These are phyloP conservation scores for Scheffersomyces ergatensis DNA, from an alignment of 805 yeast genomes.

Conservation along the genomic window DNA sequence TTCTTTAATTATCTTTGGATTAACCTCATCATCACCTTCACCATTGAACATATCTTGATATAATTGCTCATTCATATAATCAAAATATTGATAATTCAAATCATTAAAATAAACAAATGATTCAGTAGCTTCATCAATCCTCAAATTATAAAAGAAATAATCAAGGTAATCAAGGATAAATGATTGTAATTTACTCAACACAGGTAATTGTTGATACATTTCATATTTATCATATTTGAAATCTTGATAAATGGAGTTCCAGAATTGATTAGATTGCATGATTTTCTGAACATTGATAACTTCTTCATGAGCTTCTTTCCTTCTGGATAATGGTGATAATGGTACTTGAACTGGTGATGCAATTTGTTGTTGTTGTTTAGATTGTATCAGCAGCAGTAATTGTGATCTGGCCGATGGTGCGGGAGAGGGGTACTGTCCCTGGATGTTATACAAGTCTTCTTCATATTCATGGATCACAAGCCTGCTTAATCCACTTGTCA, in stretches of 20 bases:
- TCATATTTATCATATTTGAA: constrained; percentile 18
- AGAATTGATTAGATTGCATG: constrained; percentile 18
- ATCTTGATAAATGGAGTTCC: constrained; percentile 32
- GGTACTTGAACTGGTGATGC: background rate
- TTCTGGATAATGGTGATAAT: background rate
- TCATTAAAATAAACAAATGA: constrained; percentile 20
- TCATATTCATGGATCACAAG: background rate
- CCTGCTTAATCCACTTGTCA: background rate
- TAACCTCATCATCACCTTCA: too few species aligned
- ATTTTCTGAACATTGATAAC: constrained; percentile 5
- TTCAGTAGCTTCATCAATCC: constrained; percentile 5
- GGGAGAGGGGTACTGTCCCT: background rate
- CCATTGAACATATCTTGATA: constrained; percentile 1
- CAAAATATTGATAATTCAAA: constrained; percentile 18
- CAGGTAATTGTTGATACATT: constrained; percentile 17
- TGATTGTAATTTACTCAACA: constrained; percentile 12
- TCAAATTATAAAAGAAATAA: constrained; percentile 16
- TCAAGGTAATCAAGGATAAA: constrained; percentile 22
- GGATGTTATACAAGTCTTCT: background rate
- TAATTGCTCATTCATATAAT: constrained; percentile 11
- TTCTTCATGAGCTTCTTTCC: background rate
- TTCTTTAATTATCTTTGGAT: constrained; percentile 7
- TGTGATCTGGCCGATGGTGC: too few species aligned
- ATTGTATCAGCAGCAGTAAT: too few species aligned
- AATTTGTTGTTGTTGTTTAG: background rate